Base-by-base conservation (phyloP, 352 stramenopile species). In the Phytophthora pini region DNA sequence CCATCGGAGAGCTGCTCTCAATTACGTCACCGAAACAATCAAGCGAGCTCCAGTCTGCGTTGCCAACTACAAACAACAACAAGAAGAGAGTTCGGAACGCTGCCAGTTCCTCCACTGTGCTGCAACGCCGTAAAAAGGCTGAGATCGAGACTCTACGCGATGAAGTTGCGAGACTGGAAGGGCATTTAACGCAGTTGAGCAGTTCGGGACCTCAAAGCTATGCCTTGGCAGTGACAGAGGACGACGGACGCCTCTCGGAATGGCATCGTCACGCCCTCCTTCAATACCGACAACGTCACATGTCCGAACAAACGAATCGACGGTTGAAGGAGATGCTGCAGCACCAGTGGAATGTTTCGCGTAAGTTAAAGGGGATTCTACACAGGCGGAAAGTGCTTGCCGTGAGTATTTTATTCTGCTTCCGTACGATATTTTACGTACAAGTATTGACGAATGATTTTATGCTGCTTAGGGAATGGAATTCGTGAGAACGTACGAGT, bases 91-190 rank as follows among this genome's bases (percentile, higher is more conserved):
- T 47, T 11, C 26, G 49, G 36, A 68, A 38, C 17, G 20, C 49
- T 15, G 34, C 34, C 9, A 74, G 52, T 22, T 74, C 62, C 0
- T 70, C 66, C 5, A 63, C 66, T 13, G 15, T 52, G 7, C 32
- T 60, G 0, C 66, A 74, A 44, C 66, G 61, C 0, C 45, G 41
- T 11, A 70, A 61, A 15, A 69, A 57, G 24, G 44, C 29, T 8
- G 66, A 74, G 32, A 11, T 74, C 0, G 48, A 56, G 13, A 39
- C 54, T 3, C 45, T 74, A 9, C 53, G 66, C 1, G 34, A 70
- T 12, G 5, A 75, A 65, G 41, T 17, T 0, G 11, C 3, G 2
- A 34, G 53, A 24, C 34, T 68, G 17, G 50, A 67, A 39, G 34
- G 1, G 0, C 27, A 36, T 24, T 12, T 71, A 13, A n/a, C 41